Base-by-base conservation (phyloP, 2,329 filamentous ascomycete genomes). In the Pezicula radicicola region DNA sequence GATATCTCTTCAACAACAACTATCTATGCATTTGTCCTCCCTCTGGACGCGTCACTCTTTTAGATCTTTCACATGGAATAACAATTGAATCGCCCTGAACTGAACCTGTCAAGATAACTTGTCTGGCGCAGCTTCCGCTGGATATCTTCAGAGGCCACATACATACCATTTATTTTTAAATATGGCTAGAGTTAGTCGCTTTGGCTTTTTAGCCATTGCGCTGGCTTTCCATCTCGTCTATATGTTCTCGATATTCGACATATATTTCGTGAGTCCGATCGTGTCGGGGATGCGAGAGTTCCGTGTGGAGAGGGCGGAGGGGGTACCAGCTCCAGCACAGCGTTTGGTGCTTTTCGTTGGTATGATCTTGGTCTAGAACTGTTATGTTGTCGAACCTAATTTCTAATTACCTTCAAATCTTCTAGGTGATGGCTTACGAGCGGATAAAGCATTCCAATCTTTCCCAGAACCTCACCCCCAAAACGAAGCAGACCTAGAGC, bases 221-320 rank as follows among this genome's bases (percentile, higher is more conserved):
- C 81, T 97, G 67, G 75, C 93, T 55, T 99, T 99, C 69, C 95
- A 99, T 72, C 70, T 97, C 49, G 83, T 96, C 59, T 99, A 99
- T 70, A 87, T 96, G 51, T 89, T 87, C 68, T 96, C 91, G 54
- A 97, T 97, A 65, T 99, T 99, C 73, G 92, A 97, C 70, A 94
- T 97, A 58, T 97, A 99, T 73, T 99, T 99, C 68, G 91, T 97
- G 67, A 97, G 91, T 68, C 94, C 94, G 19, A 94, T 99, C 62
- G 94, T 97, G 50, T 89, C 87, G 75, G 94, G 94, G 66, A 99
- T 99, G 94, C 84, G 81, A 65, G 81, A 91, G 54, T 92, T 91
- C 71, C 74, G 77, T 43, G 77, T 95, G 36, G 82, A 91, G 54
- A 78, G 85, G 50, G 73, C 80, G 37, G 61, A 72, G 40, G 72